phyloP scores from a whole-genome alignment of 1,284 basidiomycete genomes.

The Tilletia horrida region DNA sequence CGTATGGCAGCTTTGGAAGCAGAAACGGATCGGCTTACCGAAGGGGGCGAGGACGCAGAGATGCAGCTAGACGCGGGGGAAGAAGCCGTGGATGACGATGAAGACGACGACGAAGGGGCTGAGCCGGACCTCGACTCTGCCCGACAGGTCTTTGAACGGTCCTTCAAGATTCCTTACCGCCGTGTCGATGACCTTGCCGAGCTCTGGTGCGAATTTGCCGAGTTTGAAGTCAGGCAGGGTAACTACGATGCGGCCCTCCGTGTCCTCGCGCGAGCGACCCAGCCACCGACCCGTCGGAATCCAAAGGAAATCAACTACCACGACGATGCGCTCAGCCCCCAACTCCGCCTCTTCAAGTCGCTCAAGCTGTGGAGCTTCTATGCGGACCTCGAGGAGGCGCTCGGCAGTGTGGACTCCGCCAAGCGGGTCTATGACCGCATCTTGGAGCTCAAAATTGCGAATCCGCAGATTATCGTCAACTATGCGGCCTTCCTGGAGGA shows the following conservation, averaged over 20 bases:
- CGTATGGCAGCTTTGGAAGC: slow-evolving; percentile 2
- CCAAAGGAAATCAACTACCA: slow-evolving; percentile 89
- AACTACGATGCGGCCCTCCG: slow-evolving; percentile 93
- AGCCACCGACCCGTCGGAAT: slow-evolving; percentile 67
- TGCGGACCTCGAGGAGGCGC: slow-evolving; percentile 92
- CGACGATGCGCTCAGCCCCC: slow-evolving; percentile 85
- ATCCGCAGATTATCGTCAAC: slow-evolving; percentile 88
- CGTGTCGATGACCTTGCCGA: slow-evolving; percentile 97
- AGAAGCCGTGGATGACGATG: slow-evolving; percentile 59
- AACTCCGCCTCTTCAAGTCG: slow-evolving; percentile 90
- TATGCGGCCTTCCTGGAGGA: slow-evolving; percentile 96
- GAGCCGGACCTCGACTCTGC: slow-evolving; percentile 80
- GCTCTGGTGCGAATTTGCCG: slow-evolving; percentile 98
- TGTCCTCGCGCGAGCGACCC: slow-evolving; percentile 89
- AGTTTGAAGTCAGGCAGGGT: slow-evolving; percentile 93
- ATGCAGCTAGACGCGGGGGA: slow-evolving; percentile 59
- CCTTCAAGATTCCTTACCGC: slow-evolving; percentile 84
- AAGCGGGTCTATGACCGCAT: slow-evolving; percentile 96
- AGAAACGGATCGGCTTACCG: slow-evolving; percentile 55
- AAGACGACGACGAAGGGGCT: slow-evolving; percentile 58
- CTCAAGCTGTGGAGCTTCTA: slow-evolving; percentile 99
- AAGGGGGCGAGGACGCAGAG: slow-evolving; percentile 60
- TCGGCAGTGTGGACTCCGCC: slow-evolving; percentile 85
- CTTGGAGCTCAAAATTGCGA: slow-evolving; percentile 94
- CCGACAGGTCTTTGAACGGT: slow-evolving; percentile 87